Evolutionary conservation across 805 yeast species (phyloP), one percentile per base, ranked within the genome.

Genomic region (Saturnispora galanensis): DNA sequence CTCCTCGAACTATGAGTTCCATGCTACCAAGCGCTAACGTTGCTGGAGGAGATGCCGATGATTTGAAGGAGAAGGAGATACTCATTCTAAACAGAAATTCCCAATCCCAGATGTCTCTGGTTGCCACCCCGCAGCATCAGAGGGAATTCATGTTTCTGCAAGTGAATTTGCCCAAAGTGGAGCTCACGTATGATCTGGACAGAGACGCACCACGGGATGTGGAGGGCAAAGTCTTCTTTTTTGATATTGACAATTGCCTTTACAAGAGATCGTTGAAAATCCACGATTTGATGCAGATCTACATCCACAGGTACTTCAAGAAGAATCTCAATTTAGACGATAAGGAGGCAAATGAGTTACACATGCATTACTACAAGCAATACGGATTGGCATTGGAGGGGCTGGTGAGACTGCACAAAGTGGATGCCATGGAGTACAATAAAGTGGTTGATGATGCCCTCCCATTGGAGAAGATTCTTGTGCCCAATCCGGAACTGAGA

Each of bases 381-480:
- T 90, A 88, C 56, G 98, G 98, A 1, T 70, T 90, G 48, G 97
- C 97, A 0, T 77, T 90, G 42, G 96, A 90, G 62, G 98, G 98
- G 0, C 69, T 90, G 39, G 83, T 77, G 8, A 64, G 81, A 49
- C 67, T 74, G 52, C 80, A 77, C 55, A 77, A 78, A 50, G 84
- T 89, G 16, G 84, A 90, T 59, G 96, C 96, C 5, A 57, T 90
- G 62, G 93, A 85, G 52, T 90, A 90, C 65, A 90, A 90, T 63
- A 70, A 73, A 38, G 74, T 81, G 53, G 97, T 90, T 12, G 98
- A 90, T 64, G 98, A 90, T 59, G 80, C 96, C 0, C 69, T 90
- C 39, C 97, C 96, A 8, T 70, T 90, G 56, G 89, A 86, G 48
- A 67, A 74, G 42, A 81, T 88, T n/a, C 69, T 90, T 45, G 62